A percentile compares a stretch with the other conserved stretches of the same genome.
Conservation (phyloP, 169 alveolate species). For the Toxoplasma gondii region DNA sequence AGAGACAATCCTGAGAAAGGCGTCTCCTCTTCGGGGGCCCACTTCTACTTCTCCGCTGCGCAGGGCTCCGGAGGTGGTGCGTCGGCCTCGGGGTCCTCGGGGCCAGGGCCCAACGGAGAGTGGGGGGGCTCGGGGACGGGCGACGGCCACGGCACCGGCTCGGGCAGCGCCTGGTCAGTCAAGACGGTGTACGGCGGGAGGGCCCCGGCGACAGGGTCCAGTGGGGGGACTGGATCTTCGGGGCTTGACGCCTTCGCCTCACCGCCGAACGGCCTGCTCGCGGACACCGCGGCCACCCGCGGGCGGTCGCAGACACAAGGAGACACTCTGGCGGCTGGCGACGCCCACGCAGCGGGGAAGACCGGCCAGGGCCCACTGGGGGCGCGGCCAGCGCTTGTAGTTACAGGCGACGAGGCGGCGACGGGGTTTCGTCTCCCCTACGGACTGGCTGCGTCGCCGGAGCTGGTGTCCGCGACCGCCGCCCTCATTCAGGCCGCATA, state of each 20-base stretch:
- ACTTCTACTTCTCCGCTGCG: not conserved
- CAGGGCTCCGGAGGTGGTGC: not conserved
- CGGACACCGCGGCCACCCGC: too few relatives aligned
- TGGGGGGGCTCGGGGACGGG: not conserved
- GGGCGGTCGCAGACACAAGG: too few relatives aligned
- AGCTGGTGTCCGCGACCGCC: not conserved
- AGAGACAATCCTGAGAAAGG: not conserved
- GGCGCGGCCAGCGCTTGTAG: not conserved
- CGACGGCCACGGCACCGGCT: not conserved
- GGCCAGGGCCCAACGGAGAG: not conserved
- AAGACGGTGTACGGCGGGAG: not conserved
- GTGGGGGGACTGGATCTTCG: not conserved
- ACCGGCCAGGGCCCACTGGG: not conserved
- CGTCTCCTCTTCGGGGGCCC: not conserved
- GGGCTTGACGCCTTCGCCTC: too few relatives aligned
- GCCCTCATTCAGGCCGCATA: conserved; percentile 8
- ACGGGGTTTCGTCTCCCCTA: not conserved
- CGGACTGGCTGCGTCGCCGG: not conserved
- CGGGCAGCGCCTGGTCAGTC: conserved; percentile 11
- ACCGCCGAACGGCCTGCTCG: too few relatives aligned
- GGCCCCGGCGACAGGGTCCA: not conserved
- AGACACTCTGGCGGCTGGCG: too few relatives aligned
- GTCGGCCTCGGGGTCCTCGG: not conserved
- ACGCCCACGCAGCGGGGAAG: not conserved
- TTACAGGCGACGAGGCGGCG: not conserved